Evolutionary conservation across 768 basidiomycete species (phyloP), one percentile per base, ranked within the genome.

Genomic region (Lanmaoa rubissima): DNA sequence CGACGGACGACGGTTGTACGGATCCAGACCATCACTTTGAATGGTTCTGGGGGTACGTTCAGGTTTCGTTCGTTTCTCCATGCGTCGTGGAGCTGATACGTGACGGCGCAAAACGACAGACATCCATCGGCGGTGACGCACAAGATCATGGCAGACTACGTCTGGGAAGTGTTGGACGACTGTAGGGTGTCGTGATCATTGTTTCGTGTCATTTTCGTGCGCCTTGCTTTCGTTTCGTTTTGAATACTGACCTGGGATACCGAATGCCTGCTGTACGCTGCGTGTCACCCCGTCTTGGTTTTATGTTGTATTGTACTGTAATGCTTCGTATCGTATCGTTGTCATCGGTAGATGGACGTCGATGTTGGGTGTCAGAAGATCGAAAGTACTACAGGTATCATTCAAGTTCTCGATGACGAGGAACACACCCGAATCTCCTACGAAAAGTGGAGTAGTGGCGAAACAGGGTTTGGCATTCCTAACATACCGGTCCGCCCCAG

Each of bases 91-190:
- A 17, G 11, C 51, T 62, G 26, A 51, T 49, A 10, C 2, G 13
- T 52, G 16, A 21, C 8, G 4, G 32, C 16, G 6, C 45, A 39
- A 24, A 36, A 44, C 8, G 26, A 44, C 55, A 81, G 81, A 6
- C 80, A 83, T 57, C 83, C 81, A 4, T 79, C 79, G 17, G 78
- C 75, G 44, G 76, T 76, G 62, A 81, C 78, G 0, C 70, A 76
- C 61, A 72, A 76, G 42, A 78, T 83, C 50, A 82, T 83, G 81
- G 81, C 79, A 6, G 80, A 81, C 56, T 82, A 75, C 38, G 80
- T 80, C 0, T 62, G 65, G 26, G 73, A 77, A 50, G 79, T 79
- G 0, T 65, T 80, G 65, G 45, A 51, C 1, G 7, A 57, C 5
- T 81, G 79, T 54, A 50, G 58, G 38, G 62, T 60, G 26, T 38